A percentile compares a stretch with the other conserved stretches of the same genome.
phyloP scores from a whole-genome alignment of 2,329 filamentous ascomycete genomes.

The Chrysoporthe austroafricana region DNA sequence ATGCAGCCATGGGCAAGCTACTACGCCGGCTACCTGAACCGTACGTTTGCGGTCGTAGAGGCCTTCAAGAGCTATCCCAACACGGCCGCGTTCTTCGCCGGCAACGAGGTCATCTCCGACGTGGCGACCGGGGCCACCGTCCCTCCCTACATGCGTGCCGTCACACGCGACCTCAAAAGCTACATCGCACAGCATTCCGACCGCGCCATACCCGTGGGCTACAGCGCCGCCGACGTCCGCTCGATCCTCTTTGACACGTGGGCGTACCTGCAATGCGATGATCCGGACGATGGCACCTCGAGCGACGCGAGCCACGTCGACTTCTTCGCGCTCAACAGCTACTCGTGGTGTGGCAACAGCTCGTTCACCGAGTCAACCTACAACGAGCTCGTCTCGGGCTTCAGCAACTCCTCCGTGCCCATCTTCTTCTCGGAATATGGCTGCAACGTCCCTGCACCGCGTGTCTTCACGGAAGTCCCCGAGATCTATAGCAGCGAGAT shows the following conservation, averaged over 20 bases:
- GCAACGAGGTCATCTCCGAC: slow-evolving; percentile 78
- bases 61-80: slow-evolving; percentile 70
- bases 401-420: slow-evolving; percentile 68
- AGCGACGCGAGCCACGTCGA: slow-evolving; percentile 68
- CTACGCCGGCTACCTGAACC: slow-evolving; percentile 63
- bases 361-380: slow-evolving; percentile 60
- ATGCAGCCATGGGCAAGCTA: slow-evolving; percentile 62
- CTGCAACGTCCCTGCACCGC: slow-evolving; percentile 73
- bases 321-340: slow-evolving; percentile 79
- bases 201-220: slow-evolving; percentile 75
- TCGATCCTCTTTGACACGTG: slow-evolving; percentile 73
- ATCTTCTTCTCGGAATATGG: slow-evolving; percentile 84
- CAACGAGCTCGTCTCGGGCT: slow-evolving; percentile 62
- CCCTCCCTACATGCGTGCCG: slow-evolving; percentile 74
- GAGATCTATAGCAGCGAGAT: slow-evolving; percentile 74
- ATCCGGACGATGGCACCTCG: slow-evolving; percentile 52
- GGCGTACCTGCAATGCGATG: slow-evolving; percentile 72
- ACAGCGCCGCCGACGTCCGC: slow-evolving; percentile 81
- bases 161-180: slow-evolving; percentile 79
- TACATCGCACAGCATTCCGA: slow-evolving; percentile 74
- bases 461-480: slow-evolving; percentile 75
- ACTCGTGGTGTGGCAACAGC: slow-evolving; percentile 65
- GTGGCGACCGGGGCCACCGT: slow-evolving; percentile 60
- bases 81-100: slow-evolving; percentile 75
- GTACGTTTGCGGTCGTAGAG: slow-evolving; percentile 69